Evolutionary conservation across 768 basidiomycete species (phyloP).

Genomic region (Xerocomellus chrysenteron): DNA sequence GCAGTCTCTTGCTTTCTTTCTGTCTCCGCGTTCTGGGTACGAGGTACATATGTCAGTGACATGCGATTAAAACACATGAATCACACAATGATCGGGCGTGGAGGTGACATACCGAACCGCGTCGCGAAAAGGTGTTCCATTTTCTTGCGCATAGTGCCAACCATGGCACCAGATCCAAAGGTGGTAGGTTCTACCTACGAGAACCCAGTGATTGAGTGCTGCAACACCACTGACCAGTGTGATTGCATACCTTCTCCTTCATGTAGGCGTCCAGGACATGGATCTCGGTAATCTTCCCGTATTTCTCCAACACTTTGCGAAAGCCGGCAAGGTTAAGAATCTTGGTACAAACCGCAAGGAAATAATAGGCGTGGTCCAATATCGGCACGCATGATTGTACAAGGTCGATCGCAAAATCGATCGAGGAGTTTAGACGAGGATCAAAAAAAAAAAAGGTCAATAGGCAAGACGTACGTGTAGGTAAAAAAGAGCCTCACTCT

Average conservation of each 20-base stretch:
- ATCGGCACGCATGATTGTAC: too few species aligned
- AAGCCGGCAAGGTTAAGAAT: constrained; percentile 90
- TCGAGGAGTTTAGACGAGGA: background rate
- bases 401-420: too few species aligned
- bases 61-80: too few species aligned
- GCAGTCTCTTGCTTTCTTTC: constrained; percentile 69
- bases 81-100: too few species aligned
- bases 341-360: constrained; percentile 34
- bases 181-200: constrained; percentile 62
- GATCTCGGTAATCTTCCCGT: constrained; percentile 74
- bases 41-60: too few species aligned
- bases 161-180: constrained; percentile 60
- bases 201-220: background rate
- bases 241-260: constrained; percentile 57
- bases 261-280: constrained; percentile 83
- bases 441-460: background rate
- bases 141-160: constrained; percentile 68
- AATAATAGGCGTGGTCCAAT: too few species aligned
- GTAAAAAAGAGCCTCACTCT: constrained; percentile 44
- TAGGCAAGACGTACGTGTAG: background rate
- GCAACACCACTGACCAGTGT: background rate
- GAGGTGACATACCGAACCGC: constrained; percentile 72
- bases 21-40: constrained; percentile 58
- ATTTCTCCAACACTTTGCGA: constrained; percentile 82
- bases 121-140: constrained; percentile 75